A percentile compares a stretch with the other conserved stretches of the same genome.
These are phyloP conservation scores for Bruguiera hainesii DNA, from an alignment of 441 rosid genomes.

Conservation along the genomic window DNA sequence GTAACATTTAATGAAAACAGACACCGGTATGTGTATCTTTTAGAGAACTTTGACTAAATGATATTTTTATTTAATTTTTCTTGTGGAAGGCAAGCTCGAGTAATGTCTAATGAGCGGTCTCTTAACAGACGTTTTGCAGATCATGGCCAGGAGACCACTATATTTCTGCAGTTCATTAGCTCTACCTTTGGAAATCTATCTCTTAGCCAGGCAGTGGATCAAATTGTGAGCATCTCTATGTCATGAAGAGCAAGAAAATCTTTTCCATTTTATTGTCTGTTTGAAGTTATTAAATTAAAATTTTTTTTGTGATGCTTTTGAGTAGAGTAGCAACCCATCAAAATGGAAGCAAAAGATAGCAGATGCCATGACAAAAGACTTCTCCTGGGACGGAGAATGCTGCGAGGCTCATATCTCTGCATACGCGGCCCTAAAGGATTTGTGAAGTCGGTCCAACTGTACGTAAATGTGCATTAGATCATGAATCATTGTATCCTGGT, in stretches of 20 bases:
- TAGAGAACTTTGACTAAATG: background rate
- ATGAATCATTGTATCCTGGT: background rate
- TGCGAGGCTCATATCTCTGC: slow-evolving; percentile 59
- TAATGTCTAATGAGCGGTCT: background rate
- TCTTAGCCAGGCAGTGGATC: slow-evolving; percentile 48
- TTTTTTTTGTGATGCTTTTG: background rate
- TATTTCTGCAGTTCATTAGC: slow-evolving; percentile 37
- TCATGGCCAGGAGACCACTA: slow-evolving; percentile 34
- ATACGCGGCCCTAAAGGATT: slow-evolving; percentile 39
- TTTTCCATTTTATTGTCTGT: background rate
- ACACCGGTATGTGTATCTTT: slow-evolving; percentile 36
- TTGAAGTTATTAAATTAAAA: background rate
- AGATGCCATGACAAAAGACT: slow-evolving; percentile 60
- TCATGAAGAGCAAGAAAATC: background rate
- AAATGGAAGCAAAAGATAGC: slow-evolving; percentile 45
- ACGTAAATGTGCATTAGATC: background rate
- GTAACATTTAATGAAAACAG: slow-evolving; percentile 27
- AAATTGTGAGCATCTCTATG: slow-evolving; percentile 45
- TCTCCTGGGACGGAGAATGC: slow-evolving; percentile 65
- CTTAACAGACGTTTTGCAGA: slow-evolving; percentile 36
- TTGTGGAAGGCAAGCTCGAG: background rate
- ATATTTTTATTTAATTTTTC: background rate
- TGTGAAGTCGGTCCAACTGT: slow-evolving; percentile 32
- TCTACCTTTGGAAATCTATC: slow-evolving; percentile 48
- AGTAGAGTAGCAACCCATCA: slow-evolving; percentile 44